phyloP scores from a whole-genome alignment of 192 early-diverging fungal species.

The Kickxella alabastrina region DNA sequence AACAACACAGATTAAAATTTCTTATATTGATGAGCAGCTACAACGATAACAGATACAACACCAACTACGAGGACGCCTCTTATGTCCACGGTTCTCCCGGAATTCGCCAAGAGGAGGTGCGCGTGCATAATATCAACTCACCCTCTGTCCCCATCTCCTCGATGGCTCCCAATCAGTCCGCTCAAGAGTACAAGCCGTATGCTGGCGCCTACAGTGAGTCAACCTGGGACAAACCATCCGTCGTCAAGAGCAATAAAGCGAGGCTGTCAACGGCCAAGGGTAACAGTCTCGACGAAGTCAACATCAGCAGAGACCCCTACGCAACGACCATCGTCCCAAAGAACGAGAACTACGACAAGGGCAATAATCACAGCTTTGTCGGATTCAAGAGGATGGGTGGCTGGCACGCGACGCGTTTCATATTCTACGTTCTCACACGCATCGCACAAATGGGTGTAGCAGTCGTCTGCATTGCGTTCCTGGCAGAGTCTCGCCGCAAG shows the following conservation, averaged over 20 bases:
- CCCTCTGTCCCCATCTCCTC: conserved; percentile 28
- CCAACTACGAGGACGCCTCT: no score
- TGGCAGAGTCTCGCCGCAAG: conserved; percentile 26
- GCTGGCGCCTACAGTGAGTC: conserved; percentile 40
- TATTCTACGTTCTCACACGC: conserved; percentile 26
- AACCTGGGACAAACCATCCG: background rate
- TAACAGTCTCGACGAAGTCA: no score
- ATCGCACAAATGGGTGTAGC: conserved; percentile 28
- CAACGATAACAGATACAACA: no score
- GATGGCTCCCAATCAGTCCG: conserved; percentile 9
- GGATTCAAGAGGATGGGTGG: conserved; percentile 27
- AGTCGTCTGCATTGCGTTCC: conserved; percentile 29
- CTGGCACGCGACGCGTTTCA: conserved; percentile 23
- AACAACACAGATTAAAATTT: no score
- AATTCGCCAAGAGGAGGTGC: no score
- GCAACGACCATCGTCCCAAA: background rate
- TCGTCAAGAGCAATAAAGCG: background rate
- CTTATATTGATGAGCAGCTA: no score
- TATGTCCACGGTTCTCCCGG: no score
- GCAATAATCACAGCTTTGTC: conserved; percentile 6
- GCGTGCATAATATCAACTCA: background rate
- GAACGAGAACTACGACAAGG: background rate
- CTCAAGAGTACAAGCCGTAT: conserved; percentile 16
- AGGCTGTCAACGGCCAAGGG: background rate
- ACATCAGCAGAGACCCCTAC: background rate